Evolutionary conservation across 371 early-diverging fungal genomes (phyloP).

Genomic region (Rhizopus stolonifer): DNA sequence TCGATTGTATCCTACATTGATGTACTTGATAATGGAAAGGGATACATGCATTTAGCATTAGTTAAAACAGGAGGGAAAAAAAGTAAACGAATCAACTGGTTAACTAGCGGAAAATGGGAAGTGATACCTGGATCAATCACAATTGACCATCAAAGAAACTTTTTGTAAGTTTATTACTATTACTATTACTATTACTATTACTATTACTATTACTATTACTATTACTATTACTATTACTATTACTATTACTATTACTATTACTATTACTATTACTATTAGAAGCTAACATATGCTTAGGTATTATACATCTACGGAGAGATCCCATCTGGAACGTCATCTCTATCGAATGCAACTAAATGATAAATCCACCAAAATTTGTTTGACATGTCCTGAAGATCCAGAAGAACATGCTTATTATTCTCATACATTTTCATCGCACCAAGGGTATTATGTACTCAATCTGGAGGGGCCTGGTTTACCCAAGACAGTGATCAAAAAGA

Average conservation of each 20-base stretch:
- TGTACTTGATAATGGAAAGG: conserved; percentile 68
- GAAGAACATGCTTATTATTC: conserved; percentile 64
- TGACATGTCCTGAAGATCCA: conserved; percentile 31
- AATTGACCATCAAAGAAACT: conserved; percentile 51
- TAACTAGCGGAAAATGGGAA: conserved; percentile 87
- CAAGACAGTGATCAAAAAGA: conserved; percentile 63
- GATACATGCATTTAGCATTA: conserved; percentile 80
- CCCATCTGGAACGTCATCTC: conserved; percentile 73
- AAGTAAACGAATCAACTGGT: conserved; percentile 53
- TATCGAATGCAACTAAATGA: conserved; percentile 41
- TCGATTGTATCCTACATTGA: conserved; percentile 67
- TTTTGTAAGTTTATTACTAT: conserved; percentile 38
- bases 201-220: not conserved
- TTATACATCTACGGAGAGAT: conserved; percentile 68
- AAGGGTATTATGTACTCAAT: conserved; percentile 66
- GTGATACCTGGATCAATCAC: conserved; percentile 64
- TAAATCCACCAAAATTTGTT: conserved; percentile 23
- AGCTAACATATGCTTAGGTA: too few species aligned
- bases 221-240: not conserved
- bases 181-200: not conserved
- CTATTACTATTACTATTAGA: not conserved
- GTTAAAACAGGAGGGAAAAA: conserved; percentile 35
- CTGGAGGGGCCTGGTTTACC: conserved; percentile 88
- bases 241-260: not conserved
- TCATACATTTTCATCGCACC: conserved; percentile 70